Conservation (phyloP, 768 basidiomycete genomes). For the Tylopilus cervinicoccineus region DNA sequence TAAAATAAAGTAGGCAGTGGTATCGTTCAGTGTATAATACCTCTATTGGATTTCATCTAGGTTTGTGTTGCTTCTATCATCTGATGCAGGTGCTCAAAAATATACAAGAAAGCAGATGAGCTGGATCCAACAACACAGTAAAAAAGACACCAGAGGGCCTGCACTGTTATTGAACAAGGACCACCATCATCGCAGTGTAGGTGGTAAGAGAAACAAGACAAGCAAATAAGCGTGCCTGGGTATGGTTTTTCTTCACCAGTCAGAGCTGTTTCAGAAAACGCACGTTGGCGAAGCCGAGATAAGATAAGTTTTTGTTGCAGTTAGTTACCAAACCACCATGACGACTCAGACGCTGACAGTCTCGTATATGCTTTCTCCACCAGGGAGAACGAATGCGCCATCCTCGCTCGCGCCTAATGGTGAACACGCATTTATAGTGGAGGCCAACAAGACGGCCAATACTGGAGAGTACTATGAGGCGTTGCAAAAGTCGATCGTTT, state of each 20-base stretch:
- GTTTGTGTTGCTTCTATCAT: slow-evolving; percentile 11
- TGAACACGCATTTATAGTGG: slow-evolving; percentile 24
- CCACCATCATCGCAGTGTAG: slow-evolving; percentile 39
- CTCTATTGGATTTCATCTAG: slow-evolving; percentile 11
- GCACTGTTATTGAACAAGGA: slow-evolving; percentile 51
- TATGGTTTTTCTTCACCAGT: slow-evolving; percentile 2
- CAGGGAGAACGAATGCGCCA: slow-evolving; percentile 13
- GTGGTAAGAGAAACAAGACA: slow-evolving; percentile 5
- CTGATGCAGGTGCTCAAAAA: slow-evolving; percentile 6
- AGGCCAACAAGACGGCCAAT: slow-evolving; percentile 14
- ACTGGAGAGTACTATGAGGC: slow-evolving; percentile 43
- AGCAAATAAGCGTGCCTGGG: not conserved
- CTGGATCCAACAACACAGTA: slow-evolving; percentile 5
- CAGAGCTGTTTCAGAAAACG: slow-evolving; percentile 10
- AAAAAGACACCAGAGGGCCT: slow-evolving; percentile 30
- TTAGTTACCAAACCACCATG: slow-evolving; percentile 20
- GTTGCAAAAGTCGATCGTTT: slow-evolving; percentile 45
- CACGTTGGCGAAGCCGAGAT: slow-evolving; percentile 15
- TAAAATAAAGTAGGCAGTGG: not conserved
- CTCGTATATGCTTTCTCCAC: slow-evolving; percentile 23
- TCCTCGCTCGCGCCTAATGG: slow-evolving; percentile 20
- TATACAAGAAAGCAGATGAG: not conserved
- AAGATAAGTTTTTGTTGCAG: slow-evolving; percentile 20
- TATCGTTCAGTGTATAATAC: slow-evolving; percentile 9
- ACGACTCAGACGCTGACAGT: slow-evolving; percentile 13